Base-by-base conservation (phyloP, 2,329 filamentous ascomycete species). In the Apiospora koreana region DNA sequence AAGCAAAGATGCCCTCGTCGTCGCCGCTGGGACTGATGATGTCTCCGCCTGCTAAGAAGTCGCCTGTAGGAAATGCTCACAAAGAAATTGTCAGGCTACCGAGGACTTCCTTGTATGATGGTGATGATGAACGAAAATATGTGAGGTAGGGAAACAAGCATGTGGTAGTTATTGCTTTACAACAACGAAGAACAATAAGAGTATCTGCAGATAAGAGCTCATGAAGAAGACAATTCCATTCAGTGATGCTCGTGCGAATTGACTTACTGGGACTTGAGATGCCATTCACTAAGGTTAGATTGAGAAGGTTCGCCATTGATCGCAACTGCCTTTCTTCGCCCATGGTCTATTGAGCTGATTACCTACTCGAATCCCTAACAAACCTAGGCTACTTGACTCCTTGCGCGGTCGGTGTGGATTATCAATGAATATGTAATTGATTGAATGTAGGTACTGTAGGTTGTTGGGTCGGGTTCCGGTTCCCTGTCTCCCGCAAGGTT, bases 281-380 rank as follows among this genome's bases (percentile, higher is more conserved):
- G 31, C 31, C 54, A 62, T 62, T 62, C 18, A 62, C 28, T 38
- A n/a, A n/a, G n/a, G n/a, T n/a, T n/a, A 62, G 28, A 38, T 23
- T 62, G 54, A 62, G 54, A 62, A 62, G n/a, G 54, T 62, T 62
- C 54, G 54, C 54, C 54, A 62, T 62, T 62, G 54, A 62, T 62
- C 54, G 54, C 31, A 62, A 62, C 54, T 62, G 54, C 54, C 54
- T 62, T 62, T 58, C 50, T 28, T 62, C 54, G 31, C 54, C 21
- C 54, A 62, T 62, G 16, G 54, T 14, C n/a, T 38, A 62, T 38
- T 62, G 54, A 62, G 54, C 31, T 35, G 54, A 21, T 38, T 58
- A 58, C 54, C 31, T 62, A 62, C 54, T 38, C 6, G 21, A 46
- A 46, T n/a, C 43, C 43, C 21, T 46, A n/a, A 46, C 21, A 38